Percentiles rank a stretch among this genome's conserved stretches.
Conservation (phyloP, 202 grass and related monocot species). For the Dendrocalamus latiflorus region DNA sequence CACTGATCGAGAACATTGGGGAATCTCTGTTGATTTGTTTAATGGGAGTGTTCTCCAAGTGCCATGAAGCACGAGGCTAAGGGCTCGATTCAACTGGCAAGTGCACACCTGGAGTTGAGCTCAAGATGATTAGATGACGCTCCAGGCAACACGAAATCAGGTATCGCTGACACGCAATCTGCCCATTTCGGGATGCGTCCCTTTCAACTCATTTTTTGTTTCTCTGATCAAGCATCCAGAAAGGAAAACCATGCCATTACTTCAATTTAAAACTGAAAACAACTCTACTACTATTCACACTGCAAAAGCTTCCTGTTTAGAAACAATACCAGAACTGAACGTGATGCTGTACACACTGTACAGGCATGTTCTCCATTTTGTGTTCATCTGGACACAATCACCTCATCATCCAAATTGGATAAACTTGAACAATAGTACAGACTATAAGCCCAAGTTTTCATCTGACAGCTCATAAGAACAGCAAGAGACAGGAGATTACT, state of each 20-base stretch:
- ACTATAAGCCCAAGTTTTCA: background rate
- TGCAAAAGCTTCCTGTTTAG: background rate
- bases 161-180: background rate
- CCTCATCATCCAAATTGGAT: background rate
- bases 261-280: background rate
- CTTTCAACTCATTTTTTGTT: background rate
- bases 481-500: background rate
- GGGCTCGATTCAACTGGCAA: background rate
- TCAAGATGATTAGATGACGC: background rate
- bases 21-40: no score
- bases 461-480: background rate
- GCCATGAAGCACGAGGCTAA: background rate
- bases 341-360: background rate
- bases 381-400: background rate
- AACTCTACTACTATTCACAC: background rate
- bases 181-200: background rate
- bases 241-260: background rate
- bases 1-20: background rate
- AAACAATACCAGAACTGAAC: background rate
- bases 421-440: background rate
- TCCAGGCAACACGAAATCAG: background rate
- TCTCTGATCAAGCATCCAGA: background rate
- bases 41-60: background rate
- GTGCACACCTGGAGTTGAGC: background rate
- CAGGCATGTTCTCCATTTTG: conserved; percentile 13